phyloP scores from a whole-genome alignment of 345 rosid genomes.

The Populus davidiana region DNA sequence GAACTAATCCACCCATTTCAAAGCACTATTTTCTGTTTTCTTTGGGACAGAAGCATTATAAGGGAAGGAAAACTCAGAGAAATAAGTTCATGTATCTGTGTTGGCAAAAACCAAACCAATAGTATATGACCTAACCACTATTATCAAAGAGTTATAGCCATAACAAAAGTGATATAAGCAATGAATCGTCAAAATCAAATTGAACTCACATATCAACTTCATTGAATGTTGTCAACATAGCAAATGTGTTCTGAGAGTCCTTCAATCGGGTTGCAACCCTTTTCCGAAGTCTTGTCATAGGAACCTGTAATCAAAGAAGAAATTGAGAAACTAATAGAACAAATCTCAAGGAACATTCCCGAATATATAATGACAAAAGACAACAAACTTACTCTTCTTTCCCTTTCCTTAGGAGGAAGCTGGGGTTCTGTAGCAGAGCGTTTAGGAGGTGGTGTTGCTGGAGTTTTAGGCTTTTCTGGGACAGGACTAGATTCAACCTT shows the following conservation, averaged over 20 bases:
- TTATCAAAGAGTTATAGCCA: neutral
- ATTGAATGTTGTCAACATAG: constrained; percentile 93
- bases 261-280: constrained; percentile 92
- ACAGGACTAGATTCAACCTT: constrained; percentile 38
- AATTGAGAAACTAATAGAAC: neutral
- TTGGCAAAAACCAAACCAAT: neutral
- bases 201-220: constrained; percentile 93
- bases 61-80: neutral
- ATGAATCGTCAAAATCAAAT: neutral
- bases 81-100: neutral
- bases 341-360: neutral
- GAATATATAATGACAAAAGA: neutral
- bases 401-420: constrained; percentile 97
- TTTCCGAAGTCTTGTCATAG: constrained; percentile 97
- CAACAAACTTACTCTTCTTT: constrained; percentile 69
- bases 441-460: constrained; percentile 56
- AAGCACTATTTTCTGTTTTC: neutral
- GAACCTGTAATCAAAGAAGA: constrained; percentile 49
- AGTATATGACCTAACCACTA: neutral
- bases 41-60: neutral
- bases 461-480: constrained; percentile 17
- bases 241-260: constrained; percentile 96
- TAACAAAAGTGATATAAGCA: neutral
- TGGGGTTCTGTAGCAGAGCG: constrained; percentile 78
- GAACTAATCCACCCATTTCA: neutral